Base-by-base conservation (phyloP, 805 yeast genomes). In the Hemisphaericaspora nanyangensis region DNA sequence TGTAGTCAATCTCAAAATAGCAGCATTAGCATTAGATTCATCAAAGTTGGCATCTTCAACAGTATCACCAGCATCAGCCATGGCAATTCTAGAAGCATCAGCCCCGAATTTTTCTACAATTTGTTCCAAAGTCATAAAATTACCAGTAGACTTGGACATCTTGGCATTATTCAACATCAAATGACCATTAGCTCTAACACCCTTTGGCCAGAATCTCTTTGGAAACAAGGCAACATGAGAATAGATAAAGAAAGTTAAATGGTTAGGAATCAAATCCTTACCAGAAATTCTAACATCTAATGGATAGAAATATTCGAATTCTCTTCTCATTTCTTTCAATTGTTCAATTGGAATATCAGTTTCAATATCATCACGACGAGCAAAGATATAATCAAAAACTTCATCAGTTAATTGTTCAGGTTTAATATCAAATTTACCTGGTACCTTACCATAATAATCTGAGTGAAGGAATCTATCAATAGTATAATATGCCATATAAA, bases 11-110 rank as follows among this genome's bases (percentile, higher is more conserved):
- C 99, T 85, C 62, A 93, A 77, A 61, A 93, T 90, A 18, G 98
- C 97, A 34, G 99, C 96, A 57, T 93, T 93, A 39, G 99, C 99
- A 57, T 82, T 90, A 44, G 88, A 70, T 69, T 93, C 99, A 56
- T 93, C 99, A 58, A 93, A 86, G 72, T 93, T 93, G 38, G 99
- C 99, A 65, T 93, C 99, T 69, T 93, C 99, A 50, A 89, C 80
- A 31, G 93, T 74, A 61, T 93, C 99, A 72, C 99, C 99, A 37
- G 97, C 96, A 71, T 93, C 99, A 33, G 98, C 99, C 49, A 93
- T 72, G 5, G 99, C 97, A 61, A 93, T 86, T 74, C 99, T 85
- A 8, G 96, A 73, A 30, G 98, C 97, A 64, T 93, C 99, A 37
- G 98, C 95, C 63, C 99, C 99, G 52, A 82, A 93, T 67, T 93